Conservation (phyloP, 2,329 filamentous ascomycete species). For the Fonsecaea nubica region DNA sequence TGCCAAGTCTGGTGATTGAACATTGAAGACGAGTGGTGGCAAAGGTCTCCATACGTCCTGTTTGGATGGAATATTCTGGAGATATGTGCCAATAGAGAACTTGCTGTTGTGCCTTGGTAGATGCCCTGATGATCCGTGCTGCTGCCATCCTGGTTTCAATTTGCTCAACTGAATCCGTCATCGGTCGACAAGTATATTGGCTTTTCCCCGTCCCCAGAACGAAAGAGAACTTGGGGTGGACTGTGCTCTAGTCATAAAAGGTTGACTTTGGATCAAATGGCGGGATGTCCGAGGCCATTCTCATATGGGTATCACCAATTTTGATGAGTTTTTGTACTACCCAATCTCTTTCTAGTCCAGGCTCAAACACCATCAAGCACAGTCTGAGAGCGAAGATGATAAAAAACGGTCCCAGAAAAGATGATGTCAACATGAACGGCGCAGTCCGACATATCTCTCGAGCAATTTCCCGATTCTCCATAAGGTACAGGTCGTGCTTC, state of each 20-base stretch:
- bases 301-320: constrained; percentile 39
- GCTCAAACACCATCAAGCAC: constrained; percentile 37
- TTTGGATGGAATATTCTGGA: neutral
- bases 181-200: neutral
- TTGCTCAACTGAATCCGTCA: neutral
- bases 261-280: neutral
- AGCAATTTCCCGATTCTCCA: constrained; percentile 37
- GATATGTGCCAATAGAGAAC: neutral
- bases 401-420: constrained; percentile 40
- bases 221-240: neutral
- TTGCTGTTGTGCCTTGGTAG: neutral
- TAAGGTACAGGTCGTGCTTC: constrained; percentile 30
- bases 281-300: constrained; percentile 38
- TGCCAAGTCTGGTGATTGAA: neutral
- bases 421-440: constrained; percentile 39
- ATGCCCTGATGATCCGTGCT: neutral
- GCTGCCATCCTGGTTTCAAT: neutral
- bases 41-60: neutral
- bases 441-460: constrained; percentile 37
- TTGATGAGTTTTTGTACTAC: constrained; percentile 33
- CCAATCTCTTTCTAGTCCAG: constrained; percentile 35
- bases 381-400: constrained; percentile 39
- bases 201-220: neutral
- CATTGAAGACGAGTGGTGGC: neutral
- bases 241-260: neutral